These are phyloP conservation scores for Tetradesmus obliquus DNA, from an alignment of 139 green algal genomes.

Conservation along the genomic window DNA sequence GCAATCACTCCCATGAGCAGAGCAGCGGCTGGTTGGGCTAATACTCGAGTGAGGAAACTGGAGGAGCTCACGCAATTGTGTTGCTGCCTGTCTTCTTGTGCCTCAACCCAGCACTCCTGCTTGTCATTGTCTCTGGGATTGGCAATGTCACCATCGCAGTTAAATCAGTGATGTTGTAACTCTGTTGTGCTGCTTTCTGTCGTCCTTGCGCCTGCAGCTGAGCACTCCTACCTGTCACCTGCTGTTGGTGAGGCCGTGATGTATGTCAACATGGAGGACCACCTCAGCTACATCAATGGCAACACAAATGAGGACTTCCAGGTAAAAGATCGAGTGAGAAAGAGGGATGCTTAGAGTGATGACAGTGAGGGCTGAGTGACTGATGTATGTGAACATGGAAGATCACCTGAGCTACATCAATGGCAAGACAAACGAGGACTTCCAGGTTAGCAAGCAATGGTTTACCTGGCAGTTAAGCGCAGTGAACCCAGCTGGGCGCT, in stretches of 20 bases:
- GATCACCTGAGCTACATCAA: conserved; percentile 55
- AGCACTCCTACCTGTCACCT: conserved; percentile 70
- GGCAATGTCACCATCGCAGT: background rate
- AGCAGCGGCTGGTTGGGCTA: background rate
- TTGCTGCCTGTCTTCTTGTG: background rate
- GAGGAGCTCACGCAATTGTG: background rate
- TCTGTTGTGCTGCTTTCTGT: background rate
- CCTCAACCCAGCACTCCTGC: background rate
- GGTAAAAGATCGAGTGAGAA: background rate
- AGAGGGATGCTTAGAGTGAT: no score
- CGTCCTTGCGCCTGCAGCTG: conserved; percentile 19
- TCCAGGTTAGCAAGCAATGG: background rate
- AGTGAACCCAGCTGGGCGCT: no score
- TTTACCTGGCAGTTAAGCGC: no score
- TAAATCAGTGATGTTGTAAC: background rate
- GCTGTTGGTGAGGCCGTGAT: conserved; percentile 68
- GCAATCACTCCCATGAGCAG: background rate
- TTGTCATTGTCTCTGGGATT: no score
- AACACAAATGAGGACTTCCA: conserved; percentile 54
- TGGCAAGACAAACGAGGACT: conserved; percentile 42
- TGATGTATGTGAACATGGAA: conserved; percentile 88
- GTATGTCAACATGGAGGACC: conserved; percentile 87
- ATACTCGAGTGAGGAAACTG: conserved; percentile 46
- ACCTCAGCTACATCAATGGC: conserved; percentile 46
- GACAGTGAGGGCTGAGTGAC: no score